Conservation (phyloP, 2,329 filamentous ascomycete genomes). For the Fusarium sp. region DNA sequence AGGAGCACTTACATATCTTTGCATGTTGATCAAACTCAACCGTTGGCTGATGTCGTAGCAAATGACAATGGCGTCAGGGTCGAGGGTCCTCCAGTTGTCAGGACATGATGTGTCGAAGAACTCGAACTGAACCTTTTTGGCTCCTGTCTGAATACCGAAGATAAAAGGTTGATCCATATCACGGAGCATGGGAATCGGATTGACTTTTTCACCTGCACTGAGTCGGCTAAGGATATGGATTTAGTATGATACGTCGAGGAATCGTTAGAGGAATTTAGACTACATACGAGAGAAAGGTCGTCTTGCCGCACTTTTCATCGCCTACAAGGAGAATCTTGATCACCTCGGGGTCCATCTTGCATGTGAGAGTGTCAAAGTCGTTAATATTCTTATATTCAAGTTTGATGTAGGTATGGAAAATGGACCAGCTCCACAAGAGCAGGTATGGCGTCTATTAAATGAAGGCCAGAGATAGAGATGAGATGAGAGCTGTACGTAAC, state of each 20-base stretch:
- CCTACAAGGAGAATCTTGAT: conserved; percentile 66
- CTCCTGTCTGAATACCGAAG: conserved; percentile 59
- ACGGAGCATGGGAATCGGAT: conserved; percentile 58
- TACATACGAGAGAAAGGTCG: conserved; percentile 68
- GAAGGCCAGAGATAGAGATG: conserved; percentile 27
- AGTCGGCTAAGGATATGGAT: conserved; percentile 54
- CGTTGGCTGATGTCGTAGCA: conserved; percentile 70
- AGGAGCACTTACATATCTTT: conserved; percentile 57
- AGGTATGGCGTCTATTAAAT: conserved; percentile 15
- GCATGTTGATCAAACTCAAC: conserved; percentile 65
- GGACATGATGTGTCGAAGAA: conserved; percentile 68
- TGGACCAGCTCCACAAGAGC: neutral
- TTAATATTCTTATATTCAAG: neutral
- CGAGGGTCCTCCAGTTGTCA: conserved; percentile 65
- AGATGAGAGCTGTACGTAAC: conserved; percentile 39
- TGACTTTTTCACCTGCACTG: conserved; percentile 54
- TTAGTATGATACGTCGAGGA: conserved; percentile 10
- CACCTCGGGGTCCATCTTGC: conserved; percentile 56
- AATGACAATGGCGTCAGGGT: conserved; percentile 65
- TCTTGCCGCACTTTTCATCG: conserved; percentile 67
- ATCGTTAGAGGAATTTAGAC: conserved; percentile 13
- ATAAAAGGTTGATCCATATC: conserved; percentile 69
- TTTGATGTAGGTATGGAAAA: neutral
- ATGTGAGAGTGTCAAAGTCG: neutral
- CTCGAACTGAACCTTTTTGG: conserved; percentile 59